Evolutionary conservation across 805 yeast species (phyloP).

Genomic region (Candida adriatica): DNA sequence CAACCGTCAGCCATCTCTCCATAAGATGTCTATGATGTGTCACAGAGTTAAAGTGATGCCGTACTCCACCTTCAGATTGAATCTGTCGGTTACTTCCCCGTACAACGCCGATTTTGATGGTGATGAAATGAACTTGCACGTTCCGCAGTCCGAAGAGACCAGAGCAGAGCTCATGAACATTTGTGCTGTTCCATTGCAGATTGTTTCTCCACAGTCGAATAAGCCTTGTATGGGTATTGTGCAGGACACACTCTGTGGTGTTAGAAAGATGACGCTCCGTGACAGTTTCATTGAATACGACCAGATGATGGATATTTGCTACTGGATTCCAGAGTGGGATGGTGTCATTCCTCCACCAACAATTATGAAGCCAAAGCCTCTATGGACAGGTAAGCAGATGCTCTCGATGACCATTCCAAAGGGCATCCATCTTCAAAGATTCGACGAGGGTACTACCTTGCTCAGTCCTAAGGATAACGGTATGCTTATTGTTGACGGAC

Average conservation of each 20-base stretch:
- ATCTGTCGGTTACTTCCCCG: constrained; percentile 97
- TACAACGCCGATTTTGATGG: constrained; percentile 99
- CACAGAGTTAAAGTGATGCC: constrained; percentile 99
- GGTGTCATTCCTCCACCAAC: constrained; percentile 97
- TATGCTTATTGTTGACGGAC: constrained; percentile 93
- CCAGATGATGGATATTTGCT: constrained; percentile 92
- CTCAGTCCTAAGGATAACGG: constrained; percentile 89
- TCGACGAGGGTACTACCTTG: constrained; percentile 82
- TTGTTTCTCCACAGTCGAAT: constrained; percentile 96
- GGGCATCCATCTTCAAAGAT: constrained; percentile 91
- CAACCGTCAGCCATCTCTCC: constrained; percentile 98
- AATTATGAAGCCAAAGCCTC: constrained; percentile 84
- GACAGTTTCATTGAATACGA: constrained; percentile 86
- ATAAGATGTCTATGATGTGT: constrained; percentile 99
- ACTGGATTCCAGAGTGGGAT: constrained; percentile 99
- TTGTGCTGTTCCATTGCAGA: constrained; percentile 96
- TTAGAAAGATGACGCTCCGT: constrained; percentile 89
- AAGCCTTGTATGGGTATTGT: constrained; percentile 99
- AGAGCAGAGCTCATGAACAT: constrained; percentile 92
- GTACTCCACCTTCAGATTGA: constrained; percentile 93
- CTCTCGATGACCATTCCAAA: constrained; percentile 88
- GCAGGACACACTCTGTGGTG: constrained; percentile 96
- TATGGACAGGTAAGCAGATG: constrained; percentile 97
- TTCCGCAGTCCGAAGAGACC: constrained; percentile 97
- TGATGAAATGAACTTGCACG: constrained; percentile 99